These are phyloP conservation scores for Chrysophaeum taylorii DNA, from an alignment of 352 stramenopile genomes.

Conservation along the genomic window DNA sequence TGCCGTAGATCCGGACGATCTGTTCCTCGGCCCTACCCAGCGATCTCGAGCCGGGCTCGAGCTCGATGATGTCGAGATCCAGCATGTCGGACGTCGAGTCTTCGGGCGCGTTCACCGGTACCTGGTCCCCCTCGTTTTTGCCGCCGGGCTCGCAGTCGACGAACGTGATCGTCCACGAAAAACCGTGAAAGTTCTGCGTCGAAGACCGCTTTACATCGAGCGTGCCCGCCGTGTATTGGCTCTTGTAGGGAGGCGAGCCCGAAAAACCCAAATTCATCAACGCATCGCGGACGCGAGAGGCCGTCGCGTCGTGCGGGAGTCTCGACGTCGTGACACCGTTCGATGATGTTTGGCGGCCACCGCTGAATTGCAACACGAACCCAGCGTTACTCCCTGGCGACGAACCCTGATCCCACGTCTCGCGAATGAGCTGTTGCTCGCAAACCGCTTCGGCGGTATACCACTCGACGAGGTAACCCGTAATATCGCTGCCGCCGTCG, in stretches of 20 bases:
- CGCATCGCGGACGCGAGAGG: constrained; percentile 62
- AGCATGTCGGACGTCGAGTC: not conserved
- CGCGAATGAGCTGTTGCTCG: constrained; percentile 61
- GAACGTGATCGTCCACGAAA: constrained; percentile 64
- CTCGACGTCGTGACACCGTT: constrained; percentile 49
- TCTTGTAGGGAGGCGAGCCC: constrained; percentile 15
- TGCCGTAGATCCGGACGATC: constrained; percentile 1
- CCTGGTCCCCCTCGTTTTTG: constrained; percentile 41
- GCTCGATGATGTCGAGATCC: constrained; percentile 4
- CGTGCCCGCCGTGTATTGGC: constrained; percentile 28
- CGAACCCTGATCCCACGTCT: constrained; percentile 34
- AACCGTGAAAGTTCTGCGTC: constrained; percentile 52
- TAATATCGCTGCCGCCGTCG: constrained; percentile 69
- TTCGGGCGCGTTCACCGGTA: not conserved
- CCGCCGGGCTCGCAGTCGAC: constrained; percentile 31
- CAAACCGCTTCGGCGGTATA: constrained; percentile 37
- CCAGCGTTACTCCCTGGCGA: constrained; percentile 28
- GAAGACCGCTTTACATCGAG: constrained; percentile 50
- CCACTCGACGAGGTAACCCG: constrained; percentile 86
- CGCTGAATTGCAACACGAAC: constrained; percentile 28
- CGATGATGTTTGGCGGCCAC: constrained; percentile 3
- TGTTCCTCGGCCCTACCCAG: constrained; percentile 7
- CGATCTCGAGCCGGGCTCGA: not conserved
- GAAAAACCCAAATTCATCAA: constrained; percentile 69
- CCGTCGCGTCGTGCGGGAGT: constrained; percentile 56